Percentiles rank a stretch among this genome's conserved stretches.
Conservation (phyloP, 805 yeast species). For the Cyberlindnera amylophila region DNA sequence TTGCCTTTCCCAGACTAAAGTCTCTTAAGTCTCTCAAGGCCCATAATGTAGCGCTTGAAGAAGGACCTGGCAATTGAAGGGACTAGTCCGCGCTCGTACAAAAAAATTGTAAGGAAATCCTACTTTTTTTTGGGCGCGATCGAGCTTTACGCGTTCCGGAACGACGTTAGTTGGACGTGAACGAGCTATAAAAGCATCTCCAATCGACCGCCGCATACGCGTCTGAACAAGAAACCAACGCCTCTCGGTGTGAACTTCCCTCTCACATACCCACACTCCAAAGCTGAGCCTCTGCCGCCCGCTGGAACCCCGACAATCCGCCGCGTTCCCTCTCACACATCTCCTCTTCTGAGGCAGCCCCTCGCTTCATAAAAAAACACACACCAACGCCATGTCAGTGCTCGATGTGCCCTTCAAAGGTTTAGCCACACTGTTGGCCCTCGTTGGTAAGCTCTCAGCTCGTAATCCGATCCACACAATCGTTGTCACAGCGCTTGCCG, state of each 20-base stretch:
- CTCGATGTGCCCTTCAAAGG: constrained; percentile 30
- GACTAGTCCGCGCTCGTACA: background rate
- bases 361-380: background rate
- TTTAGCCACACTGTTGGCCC: constrained; percentile 40
- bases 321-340: background rate
- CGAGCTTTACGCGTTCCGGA: background rate
- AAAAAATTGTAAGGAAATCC: background rate
- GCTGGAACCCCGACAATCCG: constrained; percentile 3
- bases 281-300: constrained; percentile 1
- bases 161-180: background rate
- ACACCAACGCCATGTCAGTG: constrained; percentile 7
- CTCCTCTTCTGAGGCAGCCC: background rate
- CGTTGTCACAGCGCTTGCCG: constrained; percentile 64
- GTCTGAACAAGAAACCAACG: background rate
- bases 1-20: no score
- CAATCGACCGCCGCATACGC: background rate
- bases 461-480: constrained; percentile 85
- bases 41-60: no score
- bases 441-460: constrained; percentile 54
- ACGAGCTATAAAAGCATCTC: background rate
- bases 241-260: background rate
- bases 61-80: no score
- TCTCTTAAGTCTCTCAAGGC: no score
- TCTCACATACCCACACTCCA: background rate
- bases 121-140: background rate